Percentiles rank a stretch among this genome's conserved stretches.
These are phyloP conservation scores for Pseudogymnoascus sp. DNA, from an alignment of 2,329 filamentous ascomycete genomes.

Conservation along the genomic window DNA sequence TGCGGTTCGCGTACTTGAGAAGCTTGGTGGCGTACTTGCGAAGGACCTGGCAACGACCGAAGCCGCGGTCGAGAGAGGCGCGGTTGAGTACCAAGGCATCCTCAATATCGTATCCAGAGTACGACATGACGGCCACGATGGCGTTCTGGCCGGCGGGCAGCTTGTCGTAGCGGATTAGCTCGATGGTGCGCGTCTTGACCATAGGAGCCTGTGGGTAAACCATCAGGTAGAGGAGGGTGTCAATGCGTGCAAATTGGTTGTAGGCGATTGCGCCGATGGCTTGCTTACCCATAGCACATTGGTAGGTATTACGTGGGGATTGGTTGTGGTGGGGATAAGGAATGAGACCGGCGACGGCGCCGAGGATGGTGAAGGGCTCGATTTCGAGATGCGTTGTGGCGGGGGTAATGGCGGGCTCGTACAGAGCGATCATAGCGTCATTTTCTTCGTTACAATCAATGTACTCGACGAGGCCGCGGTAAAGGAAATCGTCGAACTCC, in stretches of 20 bases:
- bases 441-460: conserved; percentile 98
- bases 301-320: conserved; percentile 95
- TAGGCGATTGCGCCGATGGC: conserved; percentile 97
- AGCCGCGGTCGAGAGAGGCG: conserved; percentile 87
- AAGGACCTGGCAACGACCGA: conserved; percentile 96
- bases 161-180: conserved; percentile 94
- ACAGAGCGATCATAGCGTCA: conserved; percentile 85
- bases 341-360: conserved; percentile 90
- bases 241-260: conserved; percentile 95
- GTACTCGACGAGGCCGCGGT: conserved; percentile 86
- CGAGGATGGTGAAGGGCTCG: conserved; percentile 93
- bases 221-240: conserved; percentile 90
- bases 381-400: conserved; percentile 93
- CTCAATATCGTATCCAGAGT: conserved; percentile 98
- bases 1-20: conserved; percentile 83
- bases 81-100: conserved; percentile 96
- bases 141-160: conserved; percentile 95
- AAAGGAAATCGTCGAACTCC: conserved; percentile 90
- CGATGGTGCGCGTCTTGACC: conserved; percentile 95
- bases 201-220: conserved; percentile 97
- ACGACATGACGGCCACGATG: conserved; percentile 98
- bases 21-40: conserved; percentile 83
- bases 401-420: conserved; percentile 73
- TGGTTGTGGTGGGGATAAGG: conserved; percentile 99
- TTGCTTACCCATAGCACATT: conserved; percentile 99